Percentiles rank a stretch among this genome's conserved stretches.
These are phyloP conservation scores for Anthostomella pinea DNA, from an alignment of 2,329 filamentous ascomycete genomes.

Conservation along the genomic window DNA sequence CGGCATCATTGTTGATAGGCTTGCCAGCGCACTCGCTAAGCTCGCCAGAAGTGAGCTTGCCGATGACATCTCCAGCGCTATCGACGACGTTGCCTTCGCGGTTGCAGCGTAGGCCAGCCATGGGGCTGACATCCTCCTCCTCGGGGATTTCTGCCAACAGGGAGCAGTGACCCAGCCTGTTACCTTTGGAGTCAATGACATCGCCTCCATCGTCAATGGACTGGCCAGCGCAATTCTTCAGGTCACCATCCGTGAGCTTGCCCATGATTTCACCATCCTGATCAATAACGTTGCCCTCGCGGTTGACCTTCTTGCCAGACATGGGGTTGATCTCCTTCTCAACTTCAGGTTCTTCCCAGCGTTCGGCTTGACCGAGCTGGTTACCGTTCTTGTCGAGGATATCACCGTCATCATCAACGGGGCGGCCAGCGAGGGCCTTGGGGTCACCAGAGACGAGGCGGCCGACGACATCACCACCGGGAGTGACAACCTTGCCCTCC, in stretches of 20 bases:
- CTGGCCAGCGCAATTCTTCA: constrained; percentile 63
- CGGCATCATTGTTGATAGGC: constrained; percentile 68
- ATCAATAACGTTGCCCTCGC: constrained; percentile 57
- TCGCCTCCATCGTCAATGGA: constrained; percentile 70
- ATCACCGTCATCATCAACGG: constrained; percentile 79
- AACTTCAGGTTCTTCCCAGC: constrained; percentile 56
- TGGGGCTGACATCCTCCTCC: constrained; percentile 11
- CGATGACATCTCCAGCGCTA: constrained; percentile 59
- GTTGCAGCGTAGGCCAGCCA: constrained; percentile 53
- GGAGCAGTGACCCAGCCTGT: constrained; percentile 64
- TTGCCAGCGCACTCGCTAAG: constrained; percentile 62
- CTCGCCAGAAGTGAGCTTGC: constrained; percentile 67
- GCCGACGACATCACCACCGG: constrained; percentile 68
- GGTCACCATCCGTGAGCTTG: constrained; percentile 66
- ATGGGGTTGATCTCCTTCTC: constrained; percentile 52
- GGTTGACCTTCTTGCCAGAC: constrained; percentile 54
- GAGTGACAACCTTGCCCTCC: constrained; percentile 65
- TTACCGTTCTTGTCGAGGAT: constrained; percentile 74
- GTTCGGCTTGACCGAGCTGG: constrained; percentile 54
- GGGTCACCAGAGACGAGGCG: constrained; percentile 67
- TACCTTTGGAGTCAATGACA: constrained; percentile 66
- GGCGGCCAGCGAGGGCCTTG: constrained; percentile 69
- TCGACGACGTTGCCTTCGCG: constrained; percentile 58
- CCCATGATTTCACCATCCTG: constrained; percentile 60
- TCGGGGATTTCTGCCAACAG: constrained; percentile 61